These are phyloP conservation scores for Brassica nigra DNA, from an alignment of 345 rosid species.

Conservation along the genomic window DNA sequence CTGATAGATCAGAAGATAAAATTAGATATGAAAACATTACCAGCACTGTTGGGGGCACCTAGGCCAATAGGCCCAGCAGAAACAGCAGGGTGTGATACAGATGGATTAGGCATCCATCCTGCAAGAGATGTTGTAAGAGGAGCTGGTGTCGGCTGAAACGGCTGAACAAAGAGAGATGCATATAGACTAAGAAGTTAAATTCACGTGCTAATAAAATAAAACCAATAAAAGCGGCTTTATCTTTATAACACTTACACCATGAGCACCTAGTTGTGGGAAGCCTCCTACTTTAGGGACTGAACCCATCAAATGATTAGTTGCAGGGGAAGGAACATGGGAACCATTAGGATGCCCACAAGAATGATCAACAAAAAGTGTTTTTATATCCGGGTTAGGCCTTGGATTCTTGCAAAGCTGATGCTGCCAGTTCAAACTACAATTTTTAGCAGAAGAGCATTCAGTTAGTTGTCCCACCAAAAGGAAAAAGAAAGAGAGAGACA, in stretches of 20 bases:
- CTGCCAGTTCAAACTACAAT: slow-evolving; percentile 55
- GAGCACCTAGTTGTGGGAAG: slow-evolving; percentile 54
- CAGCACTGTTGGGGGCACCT: slow-evolving; percentile 46
- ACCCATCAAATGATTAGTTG: slow-evolving; percentile 51
- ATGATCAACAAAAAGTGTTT: slow-evolving; percentile 57
- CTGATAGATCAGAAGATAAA: neutral
- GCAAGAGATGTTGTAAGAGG: slow-evolving; percentile 53
- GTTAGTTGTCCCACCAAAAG: slow-evolving; percentile 13
- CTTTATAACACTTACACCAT: slow-evolving; percentile 45
- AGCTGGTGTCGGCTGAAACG: slow-evolving; percentile 53
- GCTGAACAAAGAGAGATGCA: slow-evolving; percentile 39
- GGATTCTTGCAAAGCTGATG: slow-evolving; percentile 60
- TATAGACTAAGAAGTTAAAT: slow-evolving; percentile 9
- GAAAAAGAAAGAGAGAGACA: neutral
- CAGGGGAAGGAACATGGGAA: slow-evolving; percentile 50
- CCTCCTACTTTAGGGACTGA: slow-evolving; percentile 54
- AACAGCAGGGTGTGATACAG: slow-evolving; percentile 44
- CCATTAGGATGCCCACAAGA: slow-evolving; percentile 54
- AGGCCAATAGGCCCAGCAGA: slow-evolving; percentile 51
- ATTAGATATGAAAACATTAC: slow-evolving; percentile 29
- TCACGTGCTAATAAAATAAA: neutral
- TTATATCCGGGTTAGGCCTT: slow-evolving; percentile 56
- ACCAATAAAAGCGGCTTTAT: slow-evolving; percentile 15
- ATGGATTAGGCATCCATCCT: slow-evolving; percentile 61
- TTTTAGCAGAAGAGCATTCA: slow-evolving; percentile 18